Evolutionary conservation across 2,329 filamentous ascomycete genomes (phyloP), one percentile per base, ranked within the genome.

Genomic region (Ceratocystiopsis sp.): DNA sequence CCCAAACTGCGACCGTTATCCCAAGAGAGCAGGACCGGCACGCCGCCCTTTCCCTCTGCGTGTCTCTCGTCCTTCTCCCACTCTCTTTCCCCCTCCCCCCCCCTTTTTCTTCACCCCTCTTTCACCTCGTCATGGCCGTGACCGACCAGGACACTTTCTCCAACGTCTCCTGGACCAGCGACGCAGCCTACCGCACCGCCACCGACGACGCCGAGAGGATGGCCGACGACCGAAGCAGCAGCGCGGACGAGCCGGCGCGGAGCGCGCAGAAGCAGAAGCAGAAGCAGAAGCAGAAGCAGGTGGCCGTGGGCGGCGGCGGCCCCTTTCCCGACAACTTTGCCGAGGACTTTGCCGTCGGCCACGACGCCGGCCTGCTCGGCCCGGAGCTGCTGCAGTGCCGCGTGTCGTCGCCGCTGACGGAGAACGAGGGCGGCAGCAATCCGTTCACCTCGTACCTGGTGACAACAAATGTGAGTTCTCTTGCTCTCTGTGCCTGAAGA

Each of bases 401-500:
- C 16, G 89, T 98, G 16, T 75, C 77, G 43, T 74, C 79, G 46
- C 86, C 91, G 17, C 73, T 89, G 61, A 96, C 95, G 63, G 91
- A 96, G 67, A 91, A 89, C 55, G 85, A 95, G 55, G 89, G 91
- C 40, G 93, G 87, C 46, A 95, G 95, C 61, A 91, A 95, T 62
- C 82, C 85, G 43, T 98, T 93, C 64, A 81, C 96, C 46, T 96
- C 91, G 12, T 98, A 98, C 59, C 69, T 93, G 41, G 84, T 98
- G 51, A 91, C 84, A 38, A 95, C 91, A 42, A 71, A 87, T 62
- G 87, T 93, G 66, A 45, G 58, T 52, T 41, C 16, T 6, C 2
- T 16, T 4, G 7, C 9, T 11, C 25, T 8, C 25, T 29, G 2
- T 29, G 25, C 25, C 10, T 8, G 6, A 29, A 7, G 5, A 8